These are phyloP conservation scores for Epichloe hybrida DNA, from an alignment of 2,329 filamentous ascomycete genomes.

Conservation along the genomic window DNA sequence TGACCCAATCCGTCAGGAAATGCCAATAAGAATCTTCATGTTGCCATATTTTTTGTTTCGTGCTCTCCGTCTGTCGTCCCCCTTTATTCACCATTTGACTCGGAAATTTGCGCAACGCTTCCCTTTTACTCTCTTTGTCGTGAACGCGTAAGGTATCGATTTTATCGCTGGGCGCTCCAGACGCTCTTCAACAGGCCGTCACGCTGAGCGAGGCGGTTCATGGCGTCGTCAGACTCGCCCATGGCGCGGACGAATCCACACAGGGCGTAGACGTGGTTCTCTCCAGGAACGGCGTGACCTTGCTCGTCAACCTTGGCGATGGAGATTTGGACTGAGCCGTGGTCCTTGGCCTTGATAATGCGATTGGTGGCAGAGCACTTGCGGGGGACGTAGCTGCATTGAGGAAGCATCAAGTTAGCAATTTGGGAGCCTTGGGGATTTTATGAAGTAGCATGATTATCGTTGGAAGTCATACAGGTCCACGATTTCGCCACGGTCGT, in stretches of 20 bases:
- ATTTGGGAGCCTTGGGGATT: slow-evolving; percentile 6
- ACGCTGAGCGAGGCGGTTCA: slow-evolving; percentile 91
- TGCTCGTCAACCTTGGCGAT: slow-evolving; percentile 98
- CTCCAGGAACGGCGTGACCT: slow-evolving; percentile 82
- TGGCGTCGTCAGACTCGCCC: slow-evolving; percentile 92
- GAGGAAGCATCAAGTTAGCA: slow-evolving; percentile 13
- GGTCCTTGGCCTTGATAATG: slow-evolving; percentile 99
- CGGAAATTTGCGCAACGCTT: slow-evolving; percentile 7
- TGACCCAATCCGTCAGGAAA: slow-evolving; percentile 18
- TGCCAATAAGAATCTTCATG: slow-evolving; percentile 6
- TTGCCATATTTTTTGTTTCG: slow-evolving; percentile 1
- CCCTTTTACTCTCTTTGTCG: slow-evolving; percentile 4
- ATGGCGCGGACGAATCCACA: slow-evolving; percentile 96
- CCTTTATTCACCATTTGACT: not conserved
- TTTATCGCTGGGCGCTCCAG: slow-evolving; percentile 68
- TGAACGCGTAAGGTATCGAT: slow-evolving; percentile 11
- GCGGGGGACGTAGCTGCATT: slow-evolving; percentile 79
- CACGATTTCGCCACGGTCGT: slow-evolving; percentile 99
- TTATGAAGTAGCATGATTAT: not conserved
- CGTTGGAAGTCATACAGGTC: slow-evolving; percentile 62
- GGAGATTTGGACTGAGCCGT: slow-evolving; percentile 94
- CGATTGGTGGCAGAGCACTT: slow-evolving; percentile 99
- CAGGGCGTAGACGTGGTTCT: slow-evolving; percentile 95
- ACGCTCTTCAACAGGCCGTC: slow-evolving; percentile 96
- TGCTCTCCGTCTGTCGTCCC: not conserved